Base-by-base conservation (phyloP, 177 flowering plant genomes). In the Tripterygium wilfordii region DNA sequence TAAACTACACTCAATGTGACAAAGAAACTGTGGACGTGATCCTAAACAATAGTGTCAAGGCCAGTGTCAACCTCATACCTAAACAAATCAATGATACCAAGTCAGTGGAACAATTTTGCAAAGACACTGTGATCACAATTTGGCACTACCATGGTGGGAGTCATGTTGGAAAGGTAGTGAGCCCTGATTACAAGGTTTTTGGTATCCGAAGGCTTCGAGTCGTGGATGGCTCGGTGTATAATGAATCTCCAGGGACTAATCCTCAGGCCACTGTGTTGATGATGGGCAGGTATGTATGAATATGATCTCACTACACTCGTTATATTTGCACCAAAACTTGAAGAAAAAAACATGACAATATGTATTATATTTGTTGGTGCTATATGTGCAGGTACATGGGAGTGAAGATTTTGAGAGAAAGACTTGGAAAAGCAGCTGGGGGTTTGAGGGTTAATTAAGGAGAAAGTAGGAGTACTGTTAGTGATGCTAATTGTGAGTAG, bases 131-230 rank as follows among this genome's bases (percentile, higher is more conserved):
- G 26, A 60, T 78, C 62, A 82, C 92, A 22, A 84, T 87, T 13
- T 87, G 96, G 96, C 96, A 87, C 42, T 87, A 84, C 58, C 96
- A 87, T 56, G 92, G 96, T 3, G 96, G 96, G 0, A 77, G 85
- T 54, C 83, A 75, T 30, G 79, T 87, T 8, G 81, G 85, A 26
- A 67, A 67, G 66, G 96, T 87, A 33, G 82, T 87, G 23, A 64
- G 60, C 60, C 15, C 24, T 7, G 54, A 75, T 16, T 66, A 71
- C 42, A 62, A 60, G 53, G 90, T 87, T 24, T 58, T 80, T 15
- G 92, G 88, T 2, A 70, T 84, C 1, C 23, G 58, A 3, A 49
- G 79, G 40, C 79, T 87, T 15, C 71, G 92, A 0, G 72, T 87
- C 4, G 52, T 87, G 1, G 96, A 87, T 51, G 82, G 90, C 5